phyloP scores from a whole-genome alignment of 495 filamentous ascomycete genomes.

The Daldinia grandis region DNA sequence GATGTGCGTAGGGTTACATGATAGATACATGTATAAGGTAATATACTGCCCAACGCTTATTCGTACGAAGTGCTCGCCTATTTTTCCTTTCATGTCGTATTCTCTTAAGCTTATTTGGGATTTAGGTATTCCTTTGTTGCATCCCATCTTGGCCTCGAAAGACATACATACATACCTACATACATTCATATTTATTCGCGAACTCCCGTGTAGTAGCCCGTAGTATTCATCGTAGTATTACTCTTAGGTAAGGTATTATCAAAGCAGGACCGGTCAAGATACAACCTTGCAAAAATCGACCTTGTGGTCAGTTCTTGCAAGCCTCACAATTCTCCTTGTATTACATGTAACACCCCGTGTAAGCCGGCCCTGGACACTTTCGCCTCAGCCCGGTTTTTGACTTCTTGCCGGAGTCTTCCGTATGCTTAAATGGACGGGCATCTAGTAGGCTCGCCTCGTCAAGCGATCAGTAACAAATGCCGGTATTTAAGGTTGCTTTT shows the following conservation, averaged over 20 bases:
- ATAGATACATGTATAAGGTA: conserved; percentile 7
- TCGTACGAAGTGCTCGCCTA: conserved; percentile 11
- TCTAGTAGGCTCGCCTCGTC: neutral
- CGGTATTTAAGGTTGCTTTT: conserved; percentile 23
- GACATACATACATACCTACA: neutral
- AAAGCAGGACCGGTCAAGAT: conserved; percentile 4
- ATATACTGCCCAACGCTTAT: conserved; percentile 14
- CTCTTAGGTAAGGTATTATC: neutral
- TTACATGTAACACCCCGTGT: conserved; percentile 20
- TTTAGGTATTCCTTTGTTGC: conserved; percentile 5
- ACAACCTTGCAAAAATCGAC: conserved; percentile 3
- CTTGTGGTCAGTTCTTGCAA: neutral
- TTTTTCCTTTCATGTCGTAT: conserved; percentile 20
- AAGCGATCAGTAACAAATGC: conserved; percentile 17
- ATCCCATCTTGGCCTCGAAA: conserved; percentile 1
- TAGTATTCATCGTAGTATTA: neutral
- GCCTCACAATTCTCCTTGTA: conserved; percentile 9
- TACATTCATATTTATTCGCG: neutral
- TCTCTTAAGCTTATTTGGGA: conserved; percentile 10
- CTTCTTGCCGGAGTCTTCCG: conserved; percentile 20
- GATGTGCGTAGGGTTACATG: conserved; percentile 7
- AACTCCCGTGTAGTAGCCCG: neutral
- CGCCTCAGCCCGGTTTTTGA: conserved; percentile 5
- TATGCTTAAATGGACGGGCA: conserved; percentile 11
- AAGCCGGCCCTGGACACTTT: conserved; percentile 9